Base-by-base conservation (phyloP, 2,329 filamentous ascomycete species). In the Huntiella decipiens region DNA sequence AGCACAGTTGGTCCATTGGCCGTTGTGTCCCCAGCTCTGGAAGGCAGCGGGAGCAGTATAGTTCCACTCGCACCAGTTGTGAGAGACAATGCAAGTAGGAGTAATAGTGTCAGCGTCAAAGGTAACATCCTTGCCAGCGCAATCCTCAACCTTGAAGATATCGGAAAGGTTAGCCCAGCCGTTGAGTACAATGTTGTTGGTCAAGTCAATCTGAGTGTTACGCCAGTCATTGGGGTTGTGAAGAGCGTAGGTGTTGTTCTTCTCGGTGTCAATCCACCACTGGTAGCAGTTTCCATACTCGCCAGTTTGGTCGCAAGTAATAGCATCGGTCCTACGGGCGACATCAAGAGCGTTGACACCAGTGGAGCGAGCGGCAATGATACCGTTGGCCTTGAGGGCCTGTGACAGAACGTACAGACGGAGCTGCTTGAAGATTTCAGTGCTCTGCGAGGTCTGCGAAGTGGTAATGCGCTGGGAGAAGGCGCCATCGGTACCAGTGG, bases 21-120 rank as follows among this genome's bases (percentile, higher is more conserved):
- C 28, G 40, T 17, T 43, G 13, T 13, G n/a, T 16, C 28, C 31
- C 31, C 10, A 32, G 11, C 28, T 28, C 3, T 17, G 8, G 8
- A 28, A 28, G 7, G 48, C 38, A 1, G 50, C 39, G 0, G 28
- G 38, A 3, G n/a, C 17, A 36, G 33, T 33, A 45, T 54, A 54
- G 45, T 54, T 52, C 50, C 53, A 55, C 43, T 56, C 54, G 37
- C 54, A 56, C 11, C 40, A 55, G n/a, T 51, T 49, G 45, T 55
- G 54, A 12, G 43, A 52, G 4, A 52, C 50, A 37, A 56, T 44
- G 42, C 53, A 56, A n/a, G 47, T 51, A 37, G 54, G 50, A 12
- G 49, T 48, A 19, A 54, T 45, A 15, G 46, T 52, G 2, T 50
- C 40, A 3, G 50, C 19, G 22, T 55, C 54, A 43, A 56, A 56